Base-by-base conservation (phyloP, 164 flowering plant genomes). In the Euptelea pleiosperma region DNA sequence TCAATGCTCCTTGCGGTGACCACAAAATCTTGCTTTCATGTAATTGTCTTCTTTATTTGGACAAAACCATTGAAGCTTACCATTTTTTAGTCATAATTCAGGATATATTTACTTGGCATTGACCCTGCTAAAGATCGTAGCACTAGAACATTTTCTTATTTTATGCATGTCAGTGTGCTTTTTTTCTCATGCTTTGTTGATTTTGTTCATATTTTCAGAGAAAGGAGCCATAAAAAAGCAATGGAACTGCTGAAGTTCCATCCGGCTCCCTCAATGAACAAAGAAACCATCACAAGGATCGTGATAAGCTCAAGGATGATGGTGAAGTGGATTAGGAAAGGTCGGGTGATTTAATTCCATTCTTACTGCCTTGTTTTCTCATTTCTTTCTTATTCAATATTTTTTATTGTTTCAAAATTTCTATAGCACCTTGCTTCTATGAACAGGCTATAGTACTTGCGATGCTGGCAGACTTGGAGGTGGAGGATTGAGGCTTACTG, bases 281-380 rank as follows among this genome's bases (percentile, higher is more conserved):
- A 60, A 66, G 26, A 8, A 58, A 52, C 48, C 64, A 59, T 37
- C 62, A 67, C 19, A 78, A 65, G 58, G 82, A 60, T 34, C 50
- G 66, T 51, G 65, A 59, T 14, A 79, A 62, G 49, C 43, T 66
- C 48, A 80, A 66, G 31, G 77, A 69, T 74, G 87, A 77, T 78
- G 99, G 99, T 51, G 91, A 55, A 80, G 84, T 93, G 63, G 99
- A 93, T 76, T 91, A 90, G 63, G 96, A 88, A 55, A 93, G 89
- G 99, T 93, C 10, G 45, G 47, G 28, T 59, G 21, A 14, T 22
- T 33, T 52, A 26, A 5, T 52, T 61, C n/a, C 10, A 1, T 62
- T 19, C 21, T 28, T 14, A 46, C 12, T 40, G 15, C 46, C 31
- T 30, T 6, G 6, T 45, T 30, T 62, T 15, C 29, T 39, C 34